These are phyloP conservation scores for Boehmeria nivea DNA, from an alignment of 306 rosid species.

Conservation along the genomic window DNA sequence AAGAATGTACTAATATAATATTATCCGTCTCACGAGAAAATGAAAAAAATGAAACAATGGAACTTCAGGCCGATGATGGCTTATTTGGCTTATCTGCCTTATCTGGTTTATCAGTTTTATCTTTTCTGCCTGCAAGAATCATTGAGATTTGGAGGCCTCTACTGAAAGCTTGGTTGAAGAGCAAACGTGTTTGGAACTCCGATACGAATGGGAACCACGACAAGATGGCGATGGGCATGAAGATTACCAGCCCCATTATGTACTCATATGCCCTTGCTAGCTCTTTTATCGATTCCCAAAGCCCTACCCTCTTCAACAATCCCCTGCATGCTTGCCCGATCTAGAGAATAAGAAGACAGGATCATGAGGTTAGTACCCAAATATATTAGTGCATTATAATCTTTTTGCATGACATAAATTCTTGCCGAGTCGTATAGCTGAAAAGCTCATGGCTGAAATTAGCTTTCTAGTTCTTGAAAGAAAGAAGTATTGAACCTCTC, in stretches of 20 bases:
- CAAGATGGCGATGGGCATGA: conserved; percentile 74
- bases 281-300: conserved; percentile 83
- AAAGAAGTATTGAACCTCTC: no score
- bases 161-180: conserved; percentile 94
- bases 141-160: conserved; percentile 93
- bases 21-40: no score
- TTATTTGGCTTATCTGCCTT: not conserved
- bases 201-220: conserved; percentile 93
- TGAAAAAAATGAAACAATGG: no score
- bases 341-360: conserved; percentile 22
- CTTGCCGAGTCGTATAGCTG: no score
- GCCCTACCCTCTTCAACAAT: conserved; percentile 43
- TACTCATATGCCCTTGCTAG: conserved; percentile 85
- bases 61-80: not conserved
- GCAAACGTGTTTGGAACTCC: conserved; percentile 86
- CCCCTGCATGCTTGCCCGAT: conserved; percentile 78
- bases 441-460: no score
- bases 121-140: conserved; percentile 80
- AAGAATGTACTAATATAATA: no score
- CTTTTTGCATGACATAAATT: no score
- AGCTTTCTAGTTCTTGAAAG: not conserved
- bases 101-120: not conserved
- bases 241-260: conserved; percentile 69
- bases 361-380: not conserved
- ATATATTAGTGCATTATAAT: no score